Evolutionary conservation across 1,139 yeast genomes (phyloP).

Genomic region (Schwanniomyces etchellsii): DNA sequence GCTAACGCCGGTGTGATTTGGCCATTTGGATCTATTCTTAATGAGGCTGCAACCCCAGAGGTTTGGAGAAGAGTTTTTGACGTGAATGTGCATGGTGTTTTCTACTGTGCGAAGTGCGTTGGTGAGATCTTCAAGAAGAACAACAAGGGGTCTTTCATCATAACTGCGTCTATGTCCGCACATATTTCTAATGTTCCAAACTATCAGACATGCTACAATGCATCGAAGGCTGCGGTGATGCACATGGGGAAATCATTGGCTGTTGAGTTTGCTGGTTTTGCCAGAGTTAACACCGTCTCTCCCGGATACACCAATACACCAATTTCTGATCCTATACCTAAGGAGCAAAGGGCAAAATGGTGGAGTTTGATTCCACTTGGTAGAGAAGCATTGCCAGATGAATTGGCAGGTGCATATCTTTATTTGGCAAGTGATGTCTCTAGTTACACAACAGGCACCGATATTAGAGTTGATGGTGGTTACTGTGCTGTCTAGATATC

Average conservation of each 20-base stretch:
- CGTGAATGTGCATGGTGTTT: constrained; percentile 53
- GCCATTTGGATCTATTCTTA: constrained; percentile 67
- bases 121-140: constrained; percentile 45
- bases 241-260: constrained; percentile 51
- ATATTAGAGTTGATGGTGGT: constrained; percentile 25
- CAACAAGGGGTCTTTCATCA: constrained; percentile 49
- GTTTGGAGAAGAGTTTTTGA: constrained; percentile 48
- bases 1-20: constrained; percentile 89
- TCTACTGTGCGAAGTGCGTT: constrained; percentile 52
- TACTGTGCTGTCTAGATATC: constrained; percentile 16
- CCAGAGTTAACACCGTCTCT: constrained; percentile 50
- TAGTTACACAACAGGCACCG: constrained; percentile 23
- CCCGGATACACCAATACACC: constrained; percentile 44
- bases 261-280: constrained; percentile 48
- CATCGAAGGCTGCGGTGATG: constrained; percentile 54
- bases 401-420: constrained; percentile 16
- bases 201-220: constrained; percentile 52
- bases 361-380: constrained; percentile 13
- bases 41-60: constrained; percentile 40
- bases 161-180: constrained; percentile 61
- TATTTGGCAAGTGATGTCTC: constrained; percentile 15
- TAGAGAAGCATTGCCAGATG: constrained; percentile 14
- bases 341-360: constrained; percentile 2
- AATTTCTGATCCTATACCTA: constrained; percentile 4
- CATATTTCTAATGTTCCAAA: constrained; percentile 51